phyloP scores from a whole-genome alignment of 2,329 filamentous ascomycete species.

The Aspergillus sp. region DNA sequence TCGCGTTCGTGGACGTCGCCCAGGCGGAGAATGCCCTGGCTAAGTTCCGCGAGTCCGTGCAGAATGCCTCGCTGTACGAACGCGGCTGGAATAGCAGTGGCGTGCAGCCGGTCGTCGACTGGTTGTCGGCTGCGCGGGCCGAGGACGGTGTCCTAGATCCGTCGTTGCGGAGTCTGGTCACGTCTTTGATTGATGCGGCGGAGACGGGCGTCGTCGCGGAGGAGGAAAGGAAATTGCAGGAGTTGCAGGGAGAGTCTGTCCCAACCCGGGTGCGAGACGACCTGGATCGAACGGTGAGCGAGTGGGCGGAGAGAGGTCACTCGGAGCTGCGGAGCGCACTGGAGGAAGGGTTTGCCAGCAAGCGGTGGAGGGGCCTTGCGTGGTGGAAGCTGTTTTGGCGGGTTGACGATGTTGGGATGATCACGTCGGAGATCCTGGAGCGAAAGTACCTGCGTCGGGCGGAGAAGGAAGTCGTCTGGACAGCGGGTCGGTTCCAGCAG shows the following conservation, averaged over 20 bases:
- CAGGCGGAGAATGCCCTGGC: constrained; percentile 63
- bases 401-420: constrained; percentile 85
- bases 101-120: constrained; percentile 62
- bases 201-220: constrained; percentile 30
- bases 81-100: constrained; percentile 72
- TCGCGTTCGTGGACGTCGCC: constrained; percentile 62
- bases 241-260: constrained; percentile 34
- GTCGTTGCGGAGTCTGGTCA: constrained; percentile 64
- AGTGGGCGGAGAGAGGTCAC: constrained; percentile 79
- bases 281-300: constrained; percentile 61
- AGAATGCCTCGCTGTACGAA: constrained; percentile 71
- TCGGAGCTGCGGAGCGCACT: constrained; percentile 78
- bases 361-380: constrained; percentile 72
- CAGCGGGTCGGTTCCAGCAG: constrained; percentile 73
- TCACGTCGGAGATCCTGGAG: constrained; percentile 74
- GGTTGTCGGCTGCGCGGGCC: constrained; percentile 51
- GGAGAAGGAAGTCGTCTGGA: constrained; percentile 78
- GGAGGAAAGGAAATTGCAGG: constrained; percentile 27
- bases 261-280: constrained; percentile 44
- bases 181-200: constrained; percentile 58
- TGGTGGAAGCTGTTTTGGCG: constrained; percentile 98
- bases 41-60: constrained; percentile 66
- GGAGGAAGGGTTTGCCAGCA: constrained; percentile 72
- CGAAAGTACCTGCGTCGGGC: constrained; percentile 74
- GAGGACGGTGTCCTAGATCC: constrained; percentile 59